Evolutionary conservation across 805 yeast genomes (phyloP), one percentile per base, ranked within the genome.

Genomic region (Tetrapisispora fleetii): DNA sequence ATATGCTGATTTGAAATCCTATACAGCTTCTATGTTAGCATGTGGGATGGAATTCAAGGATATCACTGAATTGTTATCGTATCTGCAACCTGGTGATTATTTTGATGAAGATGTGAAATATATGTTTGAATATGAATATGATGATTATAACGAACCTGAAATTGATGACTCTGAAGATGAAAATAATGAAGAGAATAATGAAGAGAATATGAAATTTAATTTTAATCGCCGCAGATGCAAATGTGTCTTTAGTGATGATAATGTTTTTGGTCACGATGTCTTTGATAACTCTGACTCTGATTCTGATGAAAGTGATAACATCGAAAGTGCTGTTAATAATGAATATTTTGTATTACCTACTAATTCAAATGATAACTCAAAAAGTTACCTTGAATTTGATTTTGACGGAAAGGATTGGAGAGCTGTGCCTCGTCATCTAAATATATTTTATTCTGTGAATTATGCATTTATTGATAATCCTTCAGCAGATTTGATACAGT

Each of bases 371-470:
- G 63, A 68, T 1, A 58, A 76, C 52, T 60, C 72, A 3, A 50
- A 58, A 10, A 52, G 57, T 2, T 59, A 66, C 1, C 65, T 77
- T 37, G 79, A 77, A 44, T 75, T 78, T 59, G 86, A 80, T 59
- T 74, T 76, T 27, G 60, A 70, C 42, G 87, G 86, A 0, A 68
- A 77, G 35, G 89, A 83, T 64, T 81, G 89, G 86, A 67, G 88
- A 55, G 89, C 82, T 61, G 70, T 81, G 13, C 83, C 85, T 2
- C 67, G 88, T 45, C 85, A 79, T 2, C 69, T 68, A 1, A 83
- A 83, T 58, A 62, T 66, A 13, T 63, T 66, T 36, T 67, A 70
- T 43, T 55, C 64, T 2, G 52, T 57, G 10, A 43, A 45, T 10
- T 63, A 56, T 46, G 27, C 37, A 16, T 64, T 64, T 47, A 46